phyloP scores from a whole-genome alignment of 2,329 filamentous ascomycete genomes.

The Paecilomyces niveus region DNA sequence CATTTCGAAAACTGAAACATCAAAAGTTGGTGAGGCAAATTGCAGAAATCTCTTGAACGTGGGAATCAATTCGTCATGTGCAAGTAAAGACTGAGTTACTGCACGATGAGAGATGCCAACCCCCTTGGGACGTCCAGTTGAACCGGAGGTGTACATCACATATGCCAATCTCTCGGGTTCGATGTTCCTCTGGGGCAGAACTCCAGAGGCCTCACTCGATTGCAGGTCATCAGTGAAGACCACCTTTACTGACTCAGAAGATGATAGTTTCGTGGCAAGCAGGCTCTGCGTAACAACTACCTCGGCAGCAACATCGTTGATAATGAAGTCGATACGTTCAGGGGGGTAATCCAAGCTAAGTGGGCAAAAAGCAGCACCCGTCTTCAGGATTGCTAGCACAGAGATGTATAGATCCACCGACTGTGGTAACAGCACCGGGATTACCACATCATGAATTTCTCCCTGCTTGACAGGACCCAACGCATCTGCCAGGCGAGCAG shows the following conservation, averaged over 20 bases:
- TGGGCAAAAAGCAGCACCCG: conserved; percentile 79
- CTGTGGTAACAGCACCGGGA: conserved; percentile 74
- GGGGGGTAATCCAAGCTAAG: conserved; percentile 69
- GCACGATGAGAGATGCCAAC: conserved; percentile 75
- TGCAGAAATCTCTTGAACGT: conserved; percentile 74
- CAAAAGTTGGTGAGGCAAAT: conserved; percentile 87
- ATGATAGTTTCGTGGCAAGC: conserved; percentile 14
- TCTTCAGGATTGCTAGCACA: conserved; percentile 69
- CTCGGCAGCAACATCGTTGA: conserved; percentile 65
- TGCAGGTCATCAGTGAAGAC: conserved; percentile 16
- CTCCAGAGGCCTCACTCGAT: not conserved
- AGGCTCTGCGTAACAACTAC: conserved; percentile 57
- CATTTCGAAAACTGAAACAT: conserved; percentile 91
- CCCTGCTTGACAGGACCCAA: conserved; percentile 13
- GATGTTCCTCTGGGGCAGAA: conserved; percentile 2
- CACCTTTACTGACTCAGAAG: conserved; percentile 12
- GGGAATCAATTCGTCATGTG: conserved; percentile 73
- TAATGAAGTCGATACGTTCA: conserved; percentile 72
- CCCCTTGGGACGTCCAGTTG: conserved; percentile 82
- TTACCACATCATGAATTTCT: conserved; percentile 32
- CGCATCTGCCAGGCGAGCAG: conserved; percentile 39
- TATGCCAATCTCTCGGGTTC: conserved; percentile 57
- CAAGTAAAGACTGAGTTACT: conserved; percentile 72
- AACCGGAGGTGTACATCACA: conserved; percentile 89
- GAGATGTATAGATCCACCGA: conserved; percentile 70